Evolutionary conservation across 495 filamentous ascomycete species (phyloP).

Genomic region (Schizothecium vesticola): DNA sequence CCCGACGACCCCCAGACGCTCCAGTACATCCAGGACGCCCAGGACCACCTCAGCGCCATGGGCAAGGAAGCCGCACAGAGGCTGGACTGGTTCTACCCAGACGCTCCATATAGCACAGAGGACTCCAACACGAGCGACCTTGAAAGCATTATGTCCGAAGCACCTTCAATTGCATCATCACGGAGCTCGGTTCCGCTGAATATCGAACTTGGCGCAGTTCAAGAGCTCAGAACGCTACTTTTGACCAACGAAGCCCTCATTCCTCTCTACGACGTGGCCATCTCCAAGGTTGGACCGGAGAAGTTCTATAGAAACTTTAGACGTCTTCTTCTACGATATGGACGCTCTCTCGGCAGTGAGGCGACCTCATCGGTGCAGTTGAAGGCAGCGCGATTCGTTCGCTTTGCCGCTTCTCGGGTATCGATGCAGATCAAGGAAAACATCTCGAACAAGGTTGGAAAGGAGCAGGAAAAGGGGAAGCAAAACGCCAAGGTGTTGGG

Average conservation of each 20-base stretch:
- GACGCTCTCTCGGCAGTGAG: not conserved
- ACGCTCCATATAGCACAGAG: not conserved
- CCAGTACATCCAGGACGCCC: constrained; percentile 40
- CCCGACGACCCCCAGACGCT: constrained; percentile 42
- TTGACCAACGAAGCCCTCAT: not conserved
- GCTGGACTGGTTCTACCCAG: no score
- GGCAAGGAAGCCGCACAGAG: no score
- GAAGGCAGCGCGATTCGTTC: constrained; percentile 1
- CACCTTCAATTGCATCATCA: not conserved
- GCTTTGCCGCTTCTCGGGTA: constrained; percentile 1
- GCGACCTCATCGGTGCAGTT: not conserved
- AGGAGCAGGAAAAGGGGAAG: no score
- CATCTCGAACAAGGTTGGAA: not conserved
- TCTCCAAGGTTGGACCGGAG: constrained; percentile 4
- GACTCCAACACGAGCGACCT: constrained; percentile 9
- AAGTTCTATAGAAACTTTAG: constrained; percentile 8
- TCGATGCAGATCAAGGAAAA: constrained; percentile 5
- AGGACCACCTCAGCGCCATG: constrained; percentile 42
- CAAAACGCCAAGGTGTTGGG: not conserved
- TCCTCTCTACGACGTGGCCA: not conserved
- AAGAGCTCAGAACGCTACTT: constrained; percentile 4
- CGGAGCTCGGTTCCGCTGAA: not conserved
- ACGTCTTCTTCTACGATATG: not conserved
- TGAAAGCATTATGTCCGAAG: constrained; percentile 9
- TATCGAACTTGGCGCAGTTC: not conserved